Evolutionary conservation across 345 rosid genomes (phyloP).

Genomic region (Erucastrum elatum): DNA sequence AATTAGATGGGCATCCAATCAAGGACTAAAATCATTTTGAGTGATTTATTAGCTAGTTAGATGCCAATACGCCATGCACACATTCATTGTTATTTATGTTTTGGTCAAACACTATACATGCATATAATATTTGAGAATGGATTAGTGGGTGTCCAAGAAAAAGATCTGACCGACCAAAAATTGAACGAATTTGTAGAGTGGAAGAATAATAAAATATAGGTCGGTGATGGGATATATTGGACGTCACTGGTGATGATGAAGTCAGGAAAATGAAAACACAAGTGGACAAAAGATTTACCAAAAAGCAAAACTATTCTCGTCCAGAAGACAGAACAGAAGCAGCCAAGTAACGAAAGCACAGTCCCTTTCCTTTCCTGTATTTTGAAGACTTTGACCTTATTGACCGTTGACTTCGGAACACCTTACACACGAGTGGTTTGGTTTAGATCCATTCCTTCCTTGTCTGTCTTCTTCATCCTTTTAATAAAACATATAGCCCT

Average conservation of each 20-base stretch:
- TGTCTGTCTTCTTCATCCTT: conserved; percentile 1
- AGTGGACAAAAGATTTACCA: conserved; percentile 18
- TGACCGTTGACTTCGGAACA: conserved; percentile 35
- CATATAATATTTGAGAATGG: background rate
- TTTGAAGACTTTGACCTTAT: conserved; percentile 34
- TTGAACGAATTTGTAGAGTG: background rate
- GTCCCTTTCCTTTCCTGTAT: conserved; percentile 25
- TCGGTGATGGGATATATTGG: conserved; percentile 29
- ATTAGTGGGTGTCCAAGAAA: background rate
- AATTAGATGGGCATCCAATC: background rate
- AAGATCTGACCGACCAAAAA: conserved; percentile 22
- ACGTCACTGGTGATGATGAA: conserved; percentile 25
- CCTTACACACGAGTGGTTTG: conserved; percentile 32
- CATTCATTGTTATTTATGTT: background rate
- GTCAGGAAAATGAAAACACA: background rate
- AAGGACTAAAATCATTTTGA: background rate
- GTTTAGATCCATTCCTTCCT: conserved; percentile 2
- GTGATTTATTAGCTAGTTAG: background rate
- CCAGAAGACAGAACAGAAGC: conserved; percentile 4
- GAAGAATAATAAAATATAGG: background rate
- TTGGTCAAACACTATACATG: background rate
- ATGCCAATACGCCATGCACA: background rate
- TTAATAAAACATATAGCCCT: background rate
- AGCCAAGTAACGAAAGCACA: conserved; percentile 21
- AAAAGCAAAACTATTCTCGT: conserved; percentile 19